Evolutionary conservation across 148 eudicot species (phyloP), one percentile per base, ranked within the genome.

Genomic region (Arctostaphylos glauca): DNA sequence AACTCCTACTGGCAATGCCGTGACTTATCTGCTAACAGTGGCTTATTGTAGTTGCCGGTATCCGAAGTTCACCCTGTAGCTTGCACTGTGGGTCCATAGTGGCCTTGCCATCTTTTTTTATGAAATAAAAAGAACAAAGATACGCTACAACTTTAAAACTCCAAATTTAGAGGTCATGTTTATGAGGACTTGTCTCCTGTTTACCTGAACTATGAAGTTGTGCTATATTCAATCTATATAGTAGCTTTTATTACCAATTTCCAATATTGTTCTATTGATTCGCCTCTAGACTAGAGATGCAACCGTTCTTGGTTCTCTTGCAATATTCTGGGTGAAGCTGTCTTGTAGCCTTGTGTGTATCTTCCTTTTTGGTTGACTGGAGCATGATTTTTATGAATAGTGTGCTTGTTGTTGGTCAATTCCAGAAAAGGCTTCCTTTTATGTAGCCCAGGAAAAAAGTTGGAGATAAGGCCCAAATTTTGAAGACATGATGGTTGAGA

Each of bases 401-500:
- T 67, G 58, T 78, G n/a, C 10, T 46, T 31, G 10, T 80, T 52
- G 38, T 49, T 38, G 9, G 67, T 72, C 76, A 72, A 60, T 59
- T 54, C 41, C 84, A 94, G 98, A 87, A 83, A 12, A 83, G 83
- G 84, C 89, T 94, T 64, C 96, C 98, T 55, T 92, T 94, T 55
- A 94, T 94, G 98, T 90, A 86, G 64, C 90, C 88, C 9, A 92
- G 82, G 79, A 93, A 53, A 74, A 89, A 83, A 83, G 82, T 82
- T 81, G 93, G 91, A 8, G 89, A 88, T 3, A 88, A 50, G 71
- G 89, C 84, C 54, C 91, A 88, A 76, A 83, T 88, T 3, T 80
- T 92, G 81, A 91, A 90, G 85, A 86, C n/a, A n/a, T n/a, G n/a
- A n/a, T n/a, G n/a, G n/a, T n/a, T n/a, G n/a, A n/a, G n/a, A n/a